phyloP scores from a whole-genome alignment of 139 green algal species.

The Coccomyxa sp. region DNA sequence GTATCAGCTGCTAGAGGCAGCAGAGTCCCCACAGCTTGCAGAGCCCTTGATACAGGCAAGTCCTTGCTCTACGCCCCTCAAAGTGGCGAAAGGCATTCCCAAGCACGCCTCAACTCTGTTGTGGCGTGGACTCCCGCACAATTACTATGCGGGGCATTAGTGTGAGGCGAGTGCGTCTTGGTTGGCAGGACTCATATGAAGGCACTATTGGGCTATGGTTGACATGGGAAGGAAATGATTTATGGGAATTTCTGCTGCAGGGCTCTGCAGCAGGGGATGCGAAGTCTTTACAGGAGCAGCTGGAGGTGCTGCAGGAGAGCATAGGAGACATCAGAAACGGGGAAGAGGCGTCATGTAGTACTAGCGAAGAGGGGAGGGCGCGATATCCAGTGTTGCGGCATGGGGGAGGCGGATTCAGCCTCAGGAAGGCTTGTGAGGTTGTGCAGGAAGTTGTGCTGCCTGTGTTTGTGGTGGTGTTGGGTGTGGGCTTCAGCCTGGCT shows the following conservation, averaged over 20 bases:
- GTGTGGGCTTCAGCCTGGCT: slow-evolving; percentile 12
- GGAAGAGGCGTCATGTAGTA: background rate
- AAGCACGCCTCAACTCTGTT: background rate
- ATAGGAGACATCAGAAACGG: background rate
- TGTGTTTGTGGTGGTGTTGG: slow-evolving; percentile 20
- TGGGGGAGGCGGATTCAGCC: background rate
- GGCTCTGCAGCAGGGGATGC: too few relatives aligned
- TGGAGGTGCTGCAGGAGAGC: background rate
- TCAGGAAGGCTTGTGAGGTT: background rate
- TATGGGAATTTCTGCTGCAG: too few relatives aligned
- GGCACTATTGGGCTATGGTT: too few relatives aligned
- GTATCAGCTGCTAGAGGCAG: background rate
- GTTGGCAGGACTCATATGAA: too few relatives aligned
- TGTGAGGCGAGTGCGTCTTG: too few relatives aligned
- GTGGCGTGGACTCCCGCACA: background rate
- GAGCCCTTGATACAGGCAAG: too few relatives aligned
- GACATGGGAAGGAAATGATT: too few relatives aligned
- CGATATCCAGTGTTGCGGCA: background rate
- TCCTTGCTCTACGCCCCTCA: too few relatives aligned
- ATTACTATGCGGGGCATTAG: background rate
- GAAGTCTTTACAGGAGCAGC: too few relatives aligned
- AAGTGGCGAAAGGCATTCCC: background rate
- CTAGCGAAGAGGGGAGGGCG: background rate
- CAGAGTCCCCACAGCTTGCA: too few relatives aligned
- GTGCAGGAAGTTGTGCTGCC: slow-evolving; percentile 25